phyloP scores from a whole-genome alignment of 345 rosid species.

The Crucihimalaya himalaica region DNA sequence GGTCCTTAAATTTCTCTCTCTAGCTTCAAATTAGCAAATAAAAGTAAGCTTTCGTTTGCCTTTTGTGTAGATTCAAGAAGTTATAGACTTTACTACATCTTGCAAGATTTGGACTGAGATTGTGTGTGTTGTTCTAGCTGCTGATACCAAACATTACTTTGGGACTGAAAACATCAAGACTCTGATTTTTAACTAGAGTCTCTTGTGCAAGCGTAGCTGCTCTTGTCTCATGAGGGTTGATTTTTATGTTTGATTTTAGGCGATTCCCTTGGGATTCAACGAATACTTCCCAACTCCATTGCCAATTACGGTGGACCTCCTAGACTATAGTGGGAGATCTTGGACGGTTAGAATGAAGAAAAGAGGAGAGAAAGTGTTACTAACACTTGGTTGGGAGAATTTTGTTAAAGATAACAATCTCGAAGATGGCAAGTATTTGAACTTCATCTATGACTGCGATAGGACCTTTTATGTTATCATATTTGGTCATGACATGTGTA shows the following conservation, averaged over 20 bases:
- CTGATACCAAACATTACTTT: not conserved
- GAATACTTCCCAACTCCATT: slow-evolving; percentile 16
- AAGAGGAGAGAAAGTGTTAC: slow-evolving; percentile 19
- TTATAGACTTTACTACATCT: not conserved
- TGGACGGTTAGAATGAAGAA: slow-evolving; percentile 27
- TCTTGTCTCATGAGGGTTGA: not conserved
- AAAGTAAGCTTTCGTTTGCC: not conserved
- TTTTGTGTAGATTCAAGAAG: not conserved
- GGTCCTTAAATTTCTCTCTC: not conserved
- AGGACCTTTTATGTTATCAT: slow-evolving; percentile 17
- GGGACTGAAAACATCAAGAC: not conserved
- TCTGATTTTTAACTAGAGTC: not conserved
- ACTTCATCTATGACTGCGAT: slow-evolving; percentile 20
- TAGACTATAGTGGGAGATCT: slow-evolving; percentile 12
- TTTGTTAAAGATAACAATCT: slow-evolving; percentile 22
- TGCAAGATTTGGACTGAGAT: not conserved
- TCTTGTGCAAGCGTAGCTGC: not conserved
- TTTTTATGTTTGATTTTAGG: not conserved
- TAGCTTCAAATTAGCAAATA: not conserved
- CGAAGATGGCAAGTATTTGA: slow-evolving; percentile 33
- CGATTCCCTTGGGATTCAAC: slow-evolving; percentile 17
- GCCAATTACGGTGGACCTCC: slow-evolving; percentile 23
- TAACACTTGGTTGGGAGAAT: slow-evolving; percentile 27
- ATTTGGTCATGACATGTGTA: slow-evolving; percentile 8
- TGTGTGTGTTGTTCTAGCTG: not conserved